phyloP scores from a whole-genome alignment of 371 early-diverging fungal genomes.

The Coemansia sp. region DNA sequence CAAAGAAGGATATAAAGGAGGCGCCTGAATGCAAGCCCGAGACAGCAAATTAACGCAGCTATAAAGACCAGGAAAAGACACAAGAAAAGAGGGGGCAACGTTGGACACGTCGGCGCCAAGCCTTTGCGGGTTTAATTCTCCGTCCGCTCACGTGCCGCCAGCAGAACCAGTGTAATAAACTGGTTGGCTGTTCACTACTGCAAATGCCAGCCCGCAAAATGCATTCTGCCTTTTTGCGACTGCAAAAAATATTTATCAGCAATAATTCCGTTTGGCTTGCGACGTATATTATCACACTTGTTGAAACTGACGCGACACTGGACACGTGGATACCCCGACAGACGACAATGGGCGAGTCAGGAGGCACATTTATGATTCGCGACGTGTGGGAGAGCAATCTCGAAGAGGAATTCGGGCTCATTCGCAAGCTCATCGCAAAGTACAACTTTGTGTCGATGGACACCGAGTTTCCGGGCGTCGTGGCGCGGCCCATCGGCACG shows the following conservation, averaged over 20 bases:
- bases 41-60: neutral
- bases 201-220: neutral
- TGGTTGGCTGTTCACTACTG: no score
- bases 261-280: no score
- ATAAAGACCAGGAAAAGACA: no score
- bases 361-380: slow-evolving; percentile 57
- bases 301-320: neutral
- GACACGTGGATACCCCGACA: neutral
- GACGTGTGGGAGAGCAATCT: slow-evolving; percentile 99
- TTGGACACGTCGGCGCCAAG: no score
- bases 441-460: slow-evolving; percentile 99
- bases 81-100: no score
- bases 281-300: neutral
- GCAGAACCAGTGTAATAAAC: no score
- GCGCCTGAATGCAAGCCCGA: neutral
- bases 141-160: no score
- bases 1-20: neutral
- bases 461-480: slow-evolving; percentile 99
- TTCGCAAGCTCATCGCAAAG: slow-evolving; percentile 87
- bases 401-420: slow-evolving; percentile 90
- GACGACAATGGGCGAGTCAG: slow-evolving; percentile 4
- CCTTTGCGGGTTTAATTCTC: no score
- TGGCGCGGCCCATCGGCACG: slow-evolving; percentile 97
- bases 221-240: neutral
- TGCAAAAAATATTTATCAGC: neutral